Evolutionary conservation across 169 alveolate genomes (phyloP), one percentile per base, ranked within the genome.

Genomic region (Babesia microti): DNA sequence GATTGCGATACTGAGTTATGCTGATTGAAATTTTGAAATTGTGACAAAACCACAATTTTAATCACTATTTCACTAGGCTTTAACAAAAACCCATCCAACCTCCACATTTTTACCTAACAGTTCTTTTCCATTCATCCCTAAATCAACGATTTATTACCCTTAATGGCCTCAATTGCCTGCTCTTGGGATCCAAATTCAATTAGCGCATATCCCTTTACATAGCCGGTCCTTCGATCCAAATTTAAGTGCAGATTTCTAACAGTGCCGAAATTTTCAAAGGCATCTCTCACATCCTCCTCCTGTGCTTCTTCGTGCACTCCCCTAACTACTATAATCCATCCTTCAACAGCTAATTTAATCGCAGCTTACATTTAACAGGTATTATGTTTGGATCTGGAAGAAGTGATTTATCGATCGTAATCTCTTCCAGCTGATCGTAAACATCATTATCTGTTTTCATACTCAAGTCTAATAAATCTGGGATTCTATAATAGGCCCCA

Each of bases 161-260:
- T 70, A 28, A 88, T 65, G 15, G 92, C 93, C 36, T 57, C 76
- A 37, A 73, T 52, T 6, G 93, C 95, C 28, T 83, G 87, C 21
- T 58, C 53, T 44, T 67, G 59, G 22, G 69, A 66, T 41, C 69
- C 85, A 57, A 47, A 88, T 65, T 88, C 92, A 23, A 88, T 66
- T 56, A 88, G 80, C 21, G 93, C 91, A 60, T 85, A 88, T 14
- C 95, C 93, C 47, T 85, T 88, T 30, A 78, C 89, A 59, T 83
- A 89, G 11, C 97, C 97, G 4, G 93, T 79, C 43, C 95, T 72
- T 41, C 96, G 74, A 52, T 91, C 95, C 44, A 91, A 69, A 66
- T 91, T 89, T 58, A 89, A 70, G 49, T 91, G 96, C 17, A 89
- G 54, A 55, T 79, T 88, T 42, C 82, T 83, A 14, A 91, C 70